Percentiles rank a stretch among this genome's conserved stretches.
Evolutionary conservation across 768 basidiomycete genomes (phyloP).

Genomic region (Kwoniella mangroviensis): DNA sequence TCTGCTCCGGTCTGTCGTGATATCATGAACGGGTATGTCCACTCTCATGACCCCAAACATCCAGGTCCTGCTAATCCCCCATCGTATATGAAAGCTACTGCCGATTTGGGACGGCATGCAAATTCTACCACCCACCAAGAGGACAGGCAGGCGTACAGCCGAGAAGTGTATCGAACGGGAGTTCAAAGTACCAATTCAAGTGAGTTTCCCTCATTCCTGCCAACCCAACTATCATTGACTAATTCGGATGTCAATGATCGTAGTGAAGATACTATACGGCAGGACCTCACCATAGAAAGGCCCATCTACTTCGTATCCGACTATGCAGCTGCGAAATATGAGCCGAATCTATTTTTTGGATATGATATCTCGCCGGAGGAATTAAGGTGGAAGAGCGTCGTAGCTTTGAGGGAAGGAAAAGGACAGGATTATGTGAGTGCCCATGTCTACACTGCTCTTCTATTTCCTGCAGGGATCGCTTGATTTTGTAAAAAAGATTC

Average conservation of each 20-base stretch:
- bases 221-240: too few relatives aligned
- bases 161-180: conserved; percentile 9
- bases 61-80: background rate
- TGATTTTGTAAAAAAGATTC: too few relatives aligned
- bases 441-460: too few relatives aligned
- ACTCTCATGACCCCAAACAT: background rate
- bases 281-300: conserved; percentile 72
- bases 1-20: conserved; percentile 20
- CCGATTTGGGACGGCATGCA: conserved; percentile 23
- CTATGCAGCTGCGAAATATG: conserved; percentile 76
- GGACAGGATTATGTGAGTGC: conserved; percentile 71
- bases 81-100: conserved; percentile 17
- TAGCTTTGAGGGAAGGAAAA: conserved; percentile 65
- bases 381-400: conserved; percentile 68
- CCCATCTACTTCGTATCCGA: conserved; percentile 79
- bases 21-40: conserved; percentile 23
- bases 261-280: conserved; percentile 69
- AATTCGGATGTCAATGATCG: background rate
- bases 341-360: conserved; percentile 68
- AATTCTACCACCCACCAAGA: conserved; percentile 21
- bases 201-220: background rate
- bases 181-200: conserved; percentile 31
- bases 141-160: background rate
- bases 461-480: too few relatives aligned
- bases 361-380: conserved; percentile 81